These are phyloP conservation scores for Delitschia confertaspora DNA, from an alignment of 495 filamentous ascomycete species.

Conservation along the genomic window DNA sequence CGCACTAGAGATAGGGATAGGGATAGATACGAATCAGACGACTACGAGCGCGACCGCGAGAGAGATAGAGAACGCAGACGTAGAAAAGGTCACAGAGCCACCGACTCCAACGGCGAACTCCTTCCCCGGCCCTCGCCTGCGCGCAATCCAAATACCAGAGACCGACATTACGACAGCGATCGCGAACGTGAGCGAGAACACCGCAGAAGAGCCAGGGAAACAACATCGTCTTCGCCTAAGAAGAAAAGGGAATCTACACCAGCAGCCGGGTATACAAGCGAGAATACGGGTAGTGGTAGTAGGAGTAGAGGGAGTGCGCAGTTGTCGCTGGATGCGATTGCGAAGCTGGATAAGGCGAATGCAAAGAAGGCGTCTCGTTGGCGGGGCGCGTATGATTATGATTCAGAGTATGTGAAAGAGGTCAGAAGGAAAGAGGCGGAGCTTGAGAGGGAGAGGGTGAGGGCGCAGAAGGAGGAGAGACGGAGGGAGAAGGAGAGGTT, in stretches of 20 bases:
- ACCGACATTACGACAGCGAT: too few species aligned
- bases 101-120: slow-evolving; percentile 33
- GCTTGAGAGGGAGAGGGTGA: slow-evolving; percentile 22
- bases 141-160: slow-evolving; percentile 3
- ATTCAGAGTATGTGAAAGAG: slow-evolving; percentile 27
- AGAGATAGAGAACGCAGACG: slow-evolving; percentile 17
- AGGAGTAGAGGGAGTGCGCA: slow-evolving; percentile 18
- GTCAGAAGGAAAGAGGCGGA: slow-evolving; percentile 24
- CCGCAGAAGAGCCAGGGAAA: too few species aligned
- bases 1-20: too few species aligned
- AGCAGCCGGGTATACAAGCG: slow-evolving; percentile 1
- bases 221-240: slow-evolving; percentile 20
- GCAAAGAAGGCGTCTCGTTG: slow-evolving; percentile 33
- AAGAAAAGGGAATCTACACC: slow-evolving; percentile 7
- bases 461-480: slow-evolving; percentile 26
- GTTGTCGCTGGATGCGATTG: slow-evolving; percentile 32
- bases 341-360: slow-evolving; percentile 34
- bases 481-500: slow-evolving; percentile 25
- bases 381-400: slow-evolving; percentile 31
- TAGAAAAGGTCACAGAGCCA: slow-evolving; percentile 29
- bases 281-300: not conserved
- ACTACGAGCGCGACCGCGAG: not conserved
- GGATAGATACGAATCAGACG: too few species aligned
- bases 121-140: slow-evolving; percentile 16
- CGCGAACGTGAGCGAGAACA: slow-evolving; percentile 25